A percentile compares a stretch with the other conserved stretches of the same genome.
phyloP scores from a whole-genome alignment of 371 early-diverging fungal species.

The Syncephalastrum sp. region DNA sequence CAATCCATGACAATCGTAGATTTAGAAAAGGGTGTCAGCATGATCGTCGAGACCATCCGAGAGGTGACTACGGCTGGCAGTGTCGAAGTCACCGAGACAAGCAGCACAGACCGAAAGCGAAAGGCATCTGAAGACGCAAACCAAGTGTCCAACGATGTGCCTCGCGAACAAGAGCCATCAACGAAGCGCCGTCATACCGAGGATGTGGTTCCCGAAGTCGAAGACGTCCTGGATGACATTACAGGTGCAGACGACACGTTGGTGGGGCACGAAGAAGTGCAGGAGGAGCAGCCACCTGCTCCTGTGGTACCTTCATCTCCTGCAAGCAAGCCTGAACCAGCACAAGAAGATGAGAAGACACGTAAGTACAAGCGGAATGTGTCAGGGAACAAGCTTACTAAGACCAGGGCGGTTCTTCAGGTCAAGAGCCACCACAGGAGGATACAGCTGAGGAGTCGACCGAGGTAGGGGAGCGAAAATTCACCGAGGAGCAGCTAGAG shows the following conservation, averaged over 20 bases:
- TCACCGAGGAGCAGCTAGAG: neutral
- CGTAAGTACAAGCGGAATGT: neutral
- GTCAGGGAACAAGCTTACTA: neutral
- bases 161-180: neutral
- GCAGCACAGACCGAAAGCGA: no score
- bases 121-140: no score
- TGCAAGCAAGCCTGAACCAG: neutral
- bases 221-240: constrained; percentile 19
- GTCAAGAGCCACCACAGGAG: constrained; percentile 1
- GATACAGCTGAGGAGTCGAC: neutral
- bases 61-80: neutral
- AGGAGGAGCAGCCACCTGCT: neutral
- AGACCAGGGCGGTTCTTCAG: neutral
- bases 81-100: neutral
- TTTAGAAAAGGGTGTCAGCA: constrained; percentile 63
- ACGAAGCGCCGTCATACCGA: constrained; percentile 5
- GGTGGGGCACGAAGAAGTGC: constrained; percentile 49
- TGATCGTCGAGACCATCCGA: constrained; percentile 48
- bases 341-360: neutral
- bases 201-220: constrained; percentile 15
- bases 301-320: neutral
- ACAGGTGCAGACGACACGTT: constrained; percentile 47
- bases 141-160: no score
- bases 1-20: constrained; percentile 33
- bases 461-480: constrained; percentile 3